Evolutionary conservation across 139 green algal species (phyloP), one percentile per base, ranked within the genome.

Genomic region (Tetradesmus obliquus): DNA sequence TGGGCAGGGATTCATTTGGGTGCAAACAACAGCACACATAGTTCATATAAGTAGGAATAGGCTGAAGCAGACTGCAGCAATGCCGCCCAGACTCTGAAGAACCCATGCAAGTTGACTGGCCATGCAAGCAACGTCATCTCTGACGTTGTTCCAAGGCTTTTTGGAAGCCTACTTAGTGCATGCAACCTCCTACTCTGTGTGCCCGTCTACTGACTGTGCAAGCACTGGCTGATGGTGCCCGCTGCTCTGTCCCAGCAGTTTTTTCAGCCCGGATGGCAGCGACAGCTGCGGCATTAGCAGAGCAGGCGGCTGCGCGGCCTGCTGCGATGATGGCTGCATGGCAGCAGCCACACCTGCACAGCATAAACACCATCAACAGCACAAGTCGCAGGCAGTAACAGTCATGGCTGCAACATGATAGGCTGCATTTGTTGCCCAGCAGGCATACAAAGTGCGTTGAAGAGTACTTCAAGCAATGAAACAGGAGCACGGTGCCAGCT

Each of bases 271-370:
- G 10, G 20, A 3, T 60, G 84, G 84, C 24, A 58, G n/a, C 2
- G 60, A 81, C 24, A 57, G 84, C 84, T 88, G 84, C 6, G 84
- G 51, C 32, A 22, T 8, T 9, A 88, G 84, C 22, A 55, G 58
- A 20, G 8, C 58, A 8, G 84, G 58, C 3, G 60, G 45, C 1
- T 20, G 58, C 5, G 24, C 10, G 2, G 84, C 3, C 20, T 57
- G 57, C 51, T 19, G 84, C 51, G 57, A 15, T n/a, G 54, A 80
- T 20, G 82, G 55, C 54, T 5, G 20, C 19, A 22, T 51, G 55
- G 54, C 82, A 74, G 82, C 19, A 55, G 62, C 32, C 32, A 45
- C 10, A 53, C 82, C 82, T 74, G 55, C 51, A 15, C 45, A 86
- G 19, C 45, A 55, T 45, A 45, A 45, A 45, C 32, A 45, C 32